Evolutionary conservation across 495 filamentous ascomycete genomes (phyloP).

Genomic region (Aspergillus ellipticus): DNA sequence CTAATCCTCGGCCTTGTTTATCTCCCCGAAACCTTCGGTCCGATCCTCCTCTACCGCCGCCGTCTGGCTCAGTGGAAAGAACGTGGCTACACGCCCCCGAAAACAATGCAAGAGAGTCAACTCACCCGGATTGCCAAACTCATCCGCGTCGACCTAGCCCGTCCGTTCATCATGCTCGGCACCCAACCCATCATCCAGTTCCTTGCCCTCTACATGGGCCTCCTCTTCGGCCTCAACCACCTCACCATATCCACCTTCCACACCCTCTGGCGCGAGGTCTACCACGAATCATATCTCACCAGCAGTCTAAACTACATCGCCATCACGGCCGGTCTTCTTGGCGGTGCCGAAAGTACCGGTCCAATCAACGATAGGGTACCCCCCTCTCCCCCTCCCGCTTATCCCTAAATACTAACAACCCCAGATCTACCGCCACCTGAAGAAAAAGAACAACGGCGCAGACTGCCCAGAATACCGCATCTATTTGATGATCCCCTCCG

Average conservation of each 20-base stretch:
- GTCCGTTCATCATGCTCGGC: not conserved
- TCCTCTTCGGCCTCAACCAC: not conserved
- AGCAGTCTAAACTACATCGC: not conserved
- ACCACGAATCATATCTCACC: not conserved
- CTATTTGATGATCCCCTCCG: not conserved
- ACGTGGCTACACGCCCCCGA: not conserved
- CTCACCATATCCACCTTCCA: not conserved
- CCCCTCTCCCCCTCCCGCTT: not conserved
- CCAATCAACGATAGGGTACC: not conserved
- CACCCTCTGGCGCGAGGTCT: not conserved
- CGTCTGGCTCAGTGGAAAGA: not conserved
- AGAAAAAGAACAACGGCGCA: not conserved
- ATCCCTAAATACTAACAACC: not conserved
- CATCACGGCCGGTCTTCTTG: not conserved
- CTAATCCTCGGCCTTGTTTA: not conserved
- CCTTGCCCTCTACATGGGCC: not conserved
- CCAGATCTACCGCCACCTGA: not conserved
- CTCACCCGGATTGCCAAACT: not conserved
- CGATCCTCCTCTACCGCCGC: not conserved
- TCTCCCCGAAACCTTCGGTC: not conserved
- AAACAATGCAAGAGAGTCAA: not conserved
- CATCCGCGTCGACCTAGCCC: not conserved
- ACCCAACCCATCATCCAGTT: not conserved
- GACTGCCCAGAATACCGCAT: not conserved
- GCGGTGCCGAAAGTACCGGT: not conserved